Evolutionary conservation across 768 basidiomycete species (phyloP), one percentile per base, ranked within the genome.

Genomic region (Russula sp.): DNA sequence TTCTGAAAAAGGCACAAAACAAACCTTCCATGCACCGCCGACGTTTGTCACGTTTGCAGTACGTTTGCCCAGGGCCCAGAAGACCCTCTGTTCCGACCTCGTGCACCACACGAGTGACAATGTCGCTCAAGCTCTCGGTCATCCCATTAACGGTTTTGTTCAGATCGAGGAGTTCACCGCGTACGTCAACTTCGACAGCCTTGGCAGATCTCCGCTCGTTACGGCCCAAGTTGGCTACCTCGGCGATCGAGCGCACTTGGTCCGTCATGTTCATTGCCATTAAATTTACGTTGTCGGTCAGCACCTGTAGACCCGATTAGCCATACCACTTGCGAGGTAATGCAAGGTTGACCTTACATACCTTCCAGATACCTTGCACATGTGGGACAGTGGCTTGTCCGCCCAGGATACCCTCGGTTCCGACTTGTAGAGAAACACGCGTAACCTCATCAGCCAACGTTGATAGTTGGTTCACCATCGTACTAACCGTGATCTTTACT

Each of bases 81-180:
- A 87, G 83, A 38, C 96, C 97, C 73, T 98, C 97, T 9, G 95
- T 98, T 32, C 97, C 97, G 73, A 98, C 97, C 76, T 98, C 94
- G 68, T 92, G 84, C 3, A 95, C 97, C 34, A 98, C 95, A 60
- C 94, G 80, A 34, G 85, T 85, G 61, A 86, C 92, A 73, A 94
- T 93, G 48, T 91, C 80, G 69, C 88, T 90, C 75, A 93, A 73
- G 72, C 84, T 86, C 76, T 86, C 90, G 13, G 94, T 97, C 95
- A 98, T 98, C 61, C 84, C 88, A 72, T 98, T 98, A 46, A 98
- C 94, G 1, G 94, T 98, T 75, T 91, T 87, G 76, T 92, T 90
- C 76, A 91, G 74, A 73, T 93, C 90, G 64, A 90, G 76, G 73
- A 98, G 96, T 79, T 98, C 94, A 16, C 95, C 94, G 44, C 89